Percentiles rank a stretch among this genome's conserved stretches.
phyloP scores from a whole-genome alignment of 164 flowering plant genomes.

The Stephania japonica region DNA sequence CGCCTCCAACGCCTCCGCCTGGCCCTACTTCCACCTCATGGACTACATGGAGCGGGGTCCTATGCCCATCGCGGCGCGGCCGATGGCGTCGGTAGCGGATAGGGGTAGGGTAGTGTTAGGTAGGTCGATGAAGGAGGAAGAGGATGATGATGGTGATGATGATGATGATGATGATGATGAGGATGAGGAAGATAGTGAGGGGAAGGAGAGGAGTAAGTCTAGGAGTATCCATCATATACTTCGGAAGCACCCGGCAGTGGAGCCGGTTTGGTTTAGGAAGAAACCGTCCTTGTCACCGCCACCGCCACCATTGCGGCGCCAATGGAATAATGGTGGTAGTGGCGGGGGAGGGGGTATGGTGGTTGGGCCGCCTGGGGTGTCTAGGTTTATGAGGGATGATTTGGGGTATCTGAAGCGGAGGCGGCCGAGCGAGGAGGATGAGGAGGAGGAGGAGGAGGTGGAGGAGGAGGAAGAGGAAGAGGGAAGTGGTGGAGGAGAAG shows the following conservation, averaged over 20 bases:
- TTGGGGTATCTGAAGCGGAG: slow-evolving; percentile 25
- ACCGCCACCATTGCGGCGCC: no score
- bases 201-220: slow-evolving; percentile 25
- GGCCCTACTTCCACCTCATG: slow-evolving; percentile 66
- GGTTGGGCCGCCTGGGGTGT: neutral
- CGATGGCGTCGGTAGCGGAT: slow-evolving; percentile 18
- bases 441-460: slow-evolving; percentile 12
- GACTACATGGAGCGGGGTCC: slow-evolving; percentile 64
- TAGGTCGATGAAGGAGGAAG: no score
- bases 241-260: slow-evolving; percentile 21
- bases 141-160: no score
- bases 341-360: slow-evolving; percentile 3
- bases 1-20: slow-evolving; percentile 24
- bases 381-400: slow-evolving; percentile 17
- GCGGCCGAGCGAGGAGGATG: slow-evolving; percentile 1
- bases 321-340: slow-evolving; percentile 6
- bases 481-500: slow-evolving; percentile 23
- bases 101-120: no score
- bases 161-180: no score
- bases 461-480: slow-evolving; percentile 16
- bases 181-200: slow-evolving; percentile 23
- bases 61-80: slow-evolving; percentile 35
- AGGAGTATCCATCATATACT: slow-evolving; percentile 44
- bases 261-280: neutral
- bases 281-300: neutral